phyloP scores from a whole-genome alignment of 163 green algal species.

The Scenedesmus sp. region DNA sequence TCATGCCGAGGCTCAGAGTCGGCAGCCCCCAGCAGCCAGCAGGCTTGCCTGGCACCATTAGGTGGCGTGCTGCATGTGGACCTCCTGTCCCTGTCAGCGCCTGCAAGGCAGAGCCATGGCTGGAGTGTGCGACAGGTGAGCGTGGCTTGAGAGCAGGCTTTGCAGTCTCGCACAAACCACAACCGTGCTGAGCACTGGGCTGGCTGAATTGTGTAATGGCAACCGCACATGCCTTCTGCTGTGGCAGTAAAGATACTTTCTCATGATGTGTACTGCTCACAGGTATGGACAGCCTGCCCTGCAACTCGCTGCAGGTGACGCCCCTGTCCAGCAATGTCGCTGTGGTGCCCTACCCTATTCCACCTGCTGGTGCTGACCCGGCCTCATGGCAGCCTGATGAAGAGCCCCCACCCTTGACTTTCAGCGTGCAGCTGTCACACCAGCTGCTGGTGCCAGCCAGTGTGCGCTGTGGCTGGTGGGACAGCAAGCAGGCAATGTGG shows the following conservation, averaged over 20 bases:
- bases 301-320: conserved; percentile 35
- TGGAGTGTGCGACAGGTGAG: conserved; percentile 68
- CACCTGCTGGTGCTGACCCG: conserved; percentile 59
- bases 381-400: conserved; percentile 63
- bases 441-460: conserved; percentile 35
- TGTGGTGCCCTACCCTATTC: conserved; percentile 44
- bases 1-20: neutral
- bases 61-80: conserved; percentile 68
- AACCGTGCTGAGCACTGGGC: neutral
- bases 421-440: conserved; percentile 56
- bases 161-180: neutral
- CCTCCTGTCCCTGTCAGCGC: conserved; percentile 70
- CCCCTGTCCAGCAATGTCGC: neutral
- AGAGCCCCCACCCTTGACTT: conserved; percentile 72
- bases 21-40: neutral
- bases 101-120: conserved; percentile 69
- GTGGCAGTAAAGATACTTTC: too few relatives aligned
- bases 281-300: neutral
- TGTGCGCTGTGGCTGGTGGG: conserved; percentile 69
- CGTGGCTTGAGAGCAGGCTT: neutral
- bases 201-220: neutral
- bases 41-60: conserved; percentile 50
- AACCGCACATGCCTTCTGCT: neutral
- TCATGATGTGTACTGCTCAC: neutral
- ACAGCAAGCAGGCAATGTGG: conserved; percentile 63